phyloP scores from a whole-genome alignment of 139 green algal genomes.

The Tetraselmis striata region DNA sequence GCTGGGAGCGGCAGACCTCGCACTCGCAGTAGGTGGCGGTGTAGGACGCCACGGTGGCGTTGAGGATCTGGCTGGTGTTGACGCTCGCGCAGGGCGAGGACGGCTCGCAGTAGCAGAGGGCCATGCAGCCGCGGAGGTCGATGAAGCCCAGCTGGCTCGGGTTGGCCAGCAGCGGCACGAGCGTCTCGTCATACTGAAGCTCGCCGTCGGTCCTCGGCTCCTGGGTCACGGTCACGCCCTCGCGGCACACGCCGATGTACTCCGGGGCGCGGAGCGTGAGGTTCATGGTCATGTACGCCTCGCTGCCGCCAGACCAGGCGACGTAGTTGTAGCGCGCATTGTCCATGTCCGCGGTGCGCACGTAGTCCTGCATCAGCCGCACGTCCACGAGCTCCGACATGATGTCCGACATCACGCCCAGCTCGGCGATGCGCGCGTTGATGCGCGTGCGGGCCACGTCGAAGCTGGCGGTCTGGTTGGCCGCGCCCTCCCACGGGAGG shows the following conservation, averaged over 20 bases:
- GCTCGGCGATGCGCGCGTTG: neutral
- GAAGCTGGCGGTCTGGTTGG: neutral
- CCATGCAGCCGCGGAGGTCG: neutral
- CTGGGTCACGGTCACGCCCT: constrained; percentile 11
- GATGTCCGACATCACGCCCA: neutral
- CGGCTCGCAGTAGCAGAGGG: neutral
- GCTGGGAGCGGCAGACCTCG: constrained; percentile 27
- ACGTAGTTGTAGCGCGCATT: constrained; percentile 38
- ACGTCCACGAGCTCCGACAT: neutral
- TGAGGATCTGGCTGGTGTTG: neutral
- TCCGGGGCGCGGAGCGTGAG: constrained; percentile 31
- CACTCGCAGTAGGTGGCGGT: constrained; percentile 44
- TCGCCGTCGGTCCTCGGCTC: neutral
- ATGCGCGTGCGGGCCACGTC: neutral
- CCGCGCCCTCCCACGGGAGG: neutral
- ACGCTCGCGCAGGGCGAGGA: constrained; percentile 14
- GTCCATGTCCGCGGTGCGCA: neutral
- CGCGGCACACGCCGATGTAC: constrained; percentile 50
- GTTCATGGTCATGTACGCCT: constrained; percentile 45
- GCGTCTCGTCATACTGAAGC: neutral
- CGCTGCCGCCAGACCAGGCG: constrained; percentile 40
- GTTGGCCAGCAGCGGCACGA: neutral
- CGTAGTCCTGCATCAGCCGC: neutral
- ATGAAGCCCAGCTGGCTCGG: neutral
- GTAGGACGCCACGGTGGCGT: constrained; percentile 25